A percentile compares a stretch with the other conserved stretches of the same genome.
These are phyloP conservation scores for Fremontodendron californicum DNA, from an alignment of 345 rosid species.

Conservation along the genomic window DNA sequence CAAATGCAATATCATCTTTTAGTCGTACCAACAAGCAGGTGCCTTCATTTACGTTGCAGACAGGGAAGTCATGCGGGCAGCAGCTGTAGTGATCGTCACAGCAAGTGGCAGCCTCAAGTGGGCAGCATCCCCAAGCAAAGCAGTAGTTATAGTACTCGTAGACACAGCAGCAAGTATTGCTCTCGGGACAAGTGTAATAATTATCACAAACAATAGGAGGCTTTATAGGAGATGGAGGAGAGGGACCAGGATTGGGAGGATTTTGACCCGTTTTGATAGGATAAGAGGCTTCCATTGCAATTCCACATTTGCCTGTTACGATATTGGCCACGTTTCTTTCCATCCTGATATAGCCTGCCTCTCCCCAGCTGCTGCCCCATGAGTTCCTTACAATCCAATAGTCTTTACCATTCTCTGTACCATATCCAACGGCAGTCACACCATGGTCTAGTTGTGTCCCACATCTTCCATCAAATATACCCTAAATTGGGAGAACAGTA, in stretches of 20 bases:
- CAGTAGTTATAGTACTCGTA: slow-evolving; percentile 55
- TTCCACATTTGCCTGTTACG: slow-evolving; percentile 74
- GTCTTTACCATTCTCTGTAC: slow-evolving; percentile 64
- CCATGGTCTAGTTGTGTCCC: slow-evolving; percentile 86
- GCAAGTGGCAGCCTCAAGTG: slow-evolving; percentile 77
- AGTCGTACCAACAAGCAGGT: slow-evolving; percentile 63
- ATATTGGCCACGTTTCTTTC: slow-evolving; percentile 40
- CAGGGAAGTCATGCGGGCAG: slow-evolving; percentile 81
- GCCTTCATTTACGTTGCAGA: slow-evolving; percentile 58
- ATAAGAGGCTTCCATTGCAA: slow-evolving; percentile 77
- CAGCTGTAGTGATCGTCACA: slow-evolving; percentile 77
- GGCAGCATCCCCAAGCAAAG: slow-evolving; percentile 96
- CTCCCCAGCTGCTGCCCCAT: slow-evolving; percentile 88
- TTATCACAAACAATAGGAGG: slow-evolving; percentile 73
- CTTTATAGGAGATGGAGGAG: slow-evolving; percentile 83
- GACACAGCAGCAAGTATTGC: slow-evolving; percentile 84
- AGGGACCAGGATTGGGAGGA: slow-evolving; percentile 94
- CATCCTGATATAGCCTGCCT: slow-evolving; percentile 70
- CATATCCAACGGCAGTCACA: slow-evolving; percentile 84
- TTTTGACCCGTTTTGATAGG: slow-evolving; percentile 74
- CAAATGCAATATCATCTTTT: not conserved
- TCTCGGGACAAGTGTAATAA: slow-evolving; percentile 58
- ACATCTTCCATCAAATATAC: slow-evolving; percentile 67
- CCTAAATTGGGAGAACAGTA: slow-evolving; percentile 32
- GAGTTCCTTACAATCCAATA: slow-evolving; percentile 87